phyloP scores from a whole-genome alignment of 2,329 filamentous ascomycete genomes.

The Dactylonectria estremocensis region DNA sequence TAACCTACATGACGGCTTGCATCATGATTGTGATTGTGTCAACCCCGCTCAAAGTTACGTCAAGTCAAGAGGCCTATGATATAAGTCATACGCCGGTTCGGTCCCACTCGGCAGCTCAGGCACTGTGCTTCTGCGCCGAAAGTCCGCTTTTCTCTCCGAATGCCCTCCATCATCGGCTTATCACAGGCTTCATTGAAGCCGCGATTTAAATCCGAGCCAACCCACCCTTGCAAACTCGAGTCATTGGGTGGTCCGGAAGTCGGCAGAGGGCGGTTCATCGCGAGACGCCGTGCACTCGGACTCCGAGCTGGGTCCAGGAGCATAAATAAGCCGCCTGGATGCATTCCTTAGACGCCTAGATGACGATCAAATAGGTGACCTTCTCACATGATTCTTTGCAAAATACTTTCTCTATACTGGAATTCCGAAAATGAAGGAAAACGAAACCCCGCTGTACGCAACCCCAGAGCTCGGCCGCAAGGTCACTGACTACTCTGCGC shows the following conservation, averaged over 20 bases:
- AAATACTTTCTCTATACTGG: neutral
- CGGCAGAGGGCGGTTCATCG: constrained; percentile 24
- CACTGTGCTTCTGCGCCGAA: neutral
- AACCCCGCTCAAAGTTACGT: constrained; percentile 31
- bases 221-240: constrained; percentile 4
- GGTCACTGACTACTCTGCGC: constrained; percentile 61
- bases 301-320: constrained; percentile 28
- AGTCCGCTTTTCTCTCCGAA: neutral
- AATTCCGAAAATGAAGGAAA: constrained; percentile 55
- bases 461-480: constrained; percentile 58
- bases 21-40: constrained; percentile 15
- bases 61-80: constrained; percentile 4
- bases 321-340: neutral
- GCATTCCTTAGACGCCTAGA: neutral
- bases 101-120: neutral
- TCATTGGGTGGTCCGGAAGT: constrained; percentile 37
- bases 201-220: constrained; percentile 28
- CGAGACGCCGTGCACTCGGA: constrained; percentile 34
- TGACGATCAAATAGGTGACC: neutral
- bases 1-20: neutral
- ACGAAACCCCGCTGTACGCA: constrained; percentile 58
- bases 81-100: neutral
- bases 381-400: neutral
- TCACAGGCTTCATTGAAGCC: neutral
- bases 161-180: constrained; percentile 1